These are phyloP conservation scores for Exophiala viscosa DNA, from an alignment of 2,329 filamentous ascomycete genomes.

Conservation along the genomic window DNA sequence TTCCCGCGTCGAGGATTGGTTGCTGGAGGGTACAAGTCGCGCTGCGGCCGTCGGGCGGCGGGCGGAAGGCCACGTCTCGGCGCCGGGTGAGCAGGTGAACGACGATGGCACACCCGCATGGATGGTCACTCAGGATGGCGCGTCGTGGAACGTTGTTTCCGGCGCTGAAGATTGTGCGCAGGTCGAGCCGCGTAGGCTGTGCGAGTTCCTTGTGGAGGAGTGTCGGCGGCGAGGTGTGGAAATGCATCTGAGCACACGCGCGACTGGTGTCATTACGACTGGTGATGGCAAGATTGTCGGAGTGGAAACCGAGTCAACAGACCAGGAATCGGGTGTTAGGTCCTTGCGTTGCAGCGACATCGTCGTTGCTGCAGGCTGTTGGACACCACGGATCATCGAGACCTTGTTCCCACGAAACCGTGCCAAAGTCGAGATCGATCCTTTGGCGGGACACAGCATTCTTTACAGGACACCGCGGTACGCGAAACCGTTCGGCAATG, in stretches of 20 bases:
- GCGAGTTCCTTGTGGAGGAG: constrained; percentile 58
- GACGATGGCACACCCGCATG: too few species aligned
- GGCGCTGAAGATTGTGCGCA: constrained; percentile 50
- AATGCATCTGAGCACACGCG: constrained; percentile 61
- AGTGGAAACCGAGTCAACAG: constrained; percentile 29
- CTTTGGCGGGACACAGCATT: constrained; percentile 68
- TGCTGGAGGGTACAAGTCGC: constrained; percentile 60
- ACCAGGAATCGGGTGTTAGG: constrained; percentile 42
- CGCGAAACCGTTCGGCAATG: constrained; percentile 23
- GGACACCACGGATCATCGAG: constrained; percentile 63
- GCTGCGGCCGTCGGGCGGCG: constrained; percentile 47
- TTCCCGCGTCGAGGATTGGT: constrained; percentile 59
- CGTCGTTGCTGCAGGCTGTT: constrained; percentile 65
- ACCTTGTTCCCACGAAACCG: constrained; percentile 58
- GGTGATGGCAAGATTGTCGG: constrained; percentile 51
- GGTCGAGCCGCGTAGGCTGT: constrained; percentile 64
- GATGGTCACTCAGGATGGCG: too few species aligned
- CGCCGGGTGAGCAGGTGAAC: too few species aligned
- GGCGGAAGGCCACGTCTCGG: constrained; percentile 29
- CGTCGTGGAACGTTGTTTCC: too few species aligned
- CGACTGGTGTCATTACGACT: constrained; percentile 52
- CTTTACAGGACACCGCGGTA: constrained; percentile 58
- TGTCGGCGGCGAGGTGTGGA: constrained; percentile 58
- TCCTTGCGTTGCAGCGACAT: constrained; percentile 53
- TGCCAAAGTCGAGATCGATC: constrained; percentile 53